A percentile compares a stretch with the other conserved stretches of the same genome.
Conservation (phyloP, 345 rosid species). For the Eucalyptus fibrosa region DNA sequence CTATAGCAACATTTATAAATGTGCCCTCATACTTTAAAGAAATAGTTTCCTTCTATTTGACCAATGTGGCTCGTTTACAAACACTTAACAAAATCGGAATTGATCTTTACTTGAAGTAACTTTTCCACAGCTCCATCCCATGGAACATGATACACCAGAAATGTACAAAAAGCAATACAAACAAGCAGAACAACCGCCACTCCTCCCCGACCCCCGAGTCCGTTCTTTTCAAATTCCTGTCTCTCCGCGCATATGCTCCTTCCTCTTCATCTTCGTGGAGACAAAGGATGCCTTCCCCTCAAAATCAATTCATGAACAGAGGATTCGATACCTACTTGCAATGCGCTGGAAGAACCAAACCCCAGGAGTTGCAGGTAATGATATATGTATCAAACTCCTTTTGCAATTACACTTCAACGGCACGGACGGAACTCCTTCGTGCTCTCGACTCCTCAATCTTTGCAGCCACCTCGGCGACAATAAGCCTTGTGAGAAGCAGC, state of each 20-base stretch:
- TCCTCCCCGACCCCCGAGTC: not conserved
- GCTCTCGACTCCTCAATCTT: constrained; percentile 47
- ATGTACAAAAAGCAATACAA: not conserved
- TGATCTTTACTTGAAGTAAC: not conserved
- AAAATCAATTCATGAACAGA: not conserved
- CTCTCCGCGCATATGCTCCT: not conserved
- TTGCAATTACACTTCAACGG: not conserved
- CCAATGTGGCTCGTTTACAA: not conserved
- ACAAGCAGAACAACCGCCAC: not conserved
- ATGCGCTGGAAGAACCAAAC: not conserved
- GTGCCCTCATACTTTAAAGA: not conserved
- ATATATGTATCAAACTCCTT: not conserved
- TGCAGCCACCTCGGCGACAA: constrained; percentile 63
- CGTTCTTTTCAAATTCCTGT: not conserved
- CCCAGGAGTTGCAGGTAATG: not conserved
- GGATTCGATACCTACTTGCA: not conserved
- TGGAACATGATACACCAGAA: not conserved
- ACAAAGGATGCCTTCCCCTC: not conserved
- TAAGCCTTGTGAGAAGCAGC: constrained; percentile 67
- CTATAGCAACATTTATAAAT: not conserved
- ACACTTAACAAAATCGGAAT: not conserved
- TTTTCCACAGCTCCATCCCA: not conserved
- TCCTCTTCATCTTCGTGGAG: not conserved
- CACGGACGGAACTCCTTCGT: not conserved
- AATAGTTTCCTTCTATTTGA: not conserved